Evolutionary conservation across 225 moss, liverwort and hornwort species (phyloP).

Genomic region (Sphagnum tenellum): DNA sequence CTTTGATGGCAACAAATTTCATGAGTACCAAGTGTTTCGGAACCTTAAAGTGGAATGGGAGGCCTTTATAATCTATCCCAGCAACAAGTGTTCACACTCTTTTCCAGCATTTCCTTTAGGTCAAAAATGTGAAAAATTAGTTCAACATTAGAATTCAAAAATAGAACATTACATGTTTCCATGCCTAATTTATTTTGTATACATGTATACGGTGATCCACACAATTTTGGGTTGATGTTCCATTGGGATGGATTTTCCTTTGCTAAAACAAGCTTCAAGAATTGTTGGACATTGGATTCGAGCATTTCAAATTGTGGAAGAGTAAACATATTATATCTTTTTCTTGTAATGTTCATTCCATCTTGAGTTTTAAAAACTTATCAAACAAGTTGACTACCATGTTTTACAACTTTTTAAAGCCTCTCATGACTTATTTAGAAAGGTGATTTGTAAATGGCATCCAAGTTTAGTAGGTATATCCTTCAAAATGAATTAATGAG

Average conservation of each 20-base stretch:
- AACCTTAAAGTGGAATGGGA: background rate
- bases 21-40: background rate
- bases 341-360: conserved; percentile 1
- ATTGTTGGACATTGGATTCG: background rate
- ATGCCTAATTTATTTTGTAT: background rate
- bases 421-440: background rate
- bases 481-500: background rate
- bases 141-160: background rate
- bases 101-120: background rate
- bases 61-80: background rate
- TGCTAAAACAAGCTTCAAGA: no score
- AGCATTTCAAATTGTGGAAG: background rate
- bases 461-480: no score
- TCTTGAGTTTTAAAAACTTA: no score
- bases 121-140: background rate
- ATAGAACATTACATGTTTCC: background rate
- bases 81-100: background rate
- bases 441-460: background rate
- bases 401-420: no score
- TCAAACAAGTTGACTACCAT: no score
- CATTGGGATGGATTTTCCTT: no score
- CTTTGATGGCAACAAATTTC: background rate
- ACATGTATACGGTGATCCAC: background rate
- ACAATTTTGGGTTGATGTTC: no score
- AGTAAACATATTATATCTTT: background rate